A percentile compares a stretch with the other conserved stretches of the same genome.
These are phyloP conservation scores for Leccinum imitatum DNA, from an alignment of 768 basidiomycete genomes.

Conservation along the genomic window DNA sequence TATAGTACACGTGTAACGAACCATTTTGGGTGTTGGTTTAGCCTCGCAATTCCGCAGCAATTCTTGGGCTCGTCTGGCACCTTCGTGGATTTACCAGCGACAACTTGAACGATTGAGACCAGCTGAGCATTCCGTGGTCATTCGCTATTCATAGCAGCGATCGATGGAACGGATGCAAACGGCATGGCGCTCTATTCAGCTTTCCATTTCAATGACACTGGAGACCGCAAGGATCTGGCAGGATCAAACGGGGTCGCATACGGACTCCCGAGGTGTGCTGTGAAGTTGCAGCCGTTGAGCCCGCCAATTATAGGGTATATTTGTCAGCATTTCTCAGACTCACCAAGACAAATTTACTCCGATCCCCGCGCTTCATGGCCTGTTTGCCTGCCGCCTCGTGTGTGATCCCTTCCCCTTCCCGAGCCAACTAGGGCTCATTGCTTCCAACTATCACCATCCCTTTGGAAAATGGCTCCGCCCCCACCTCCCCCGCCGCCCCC, in stretches of 20 bases:
- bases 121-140: slow-evolving; percentile 2
- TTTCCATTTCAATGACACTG: slow-evolving; percentile 12
- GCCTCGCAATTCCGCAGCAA: slow-evolving; percentile 8
- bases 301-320: slow-evolving; percentile 16
- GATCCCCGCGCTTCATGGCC: slow-evolving; percentile 18
- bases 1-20: slow-evolving; percentile 21
- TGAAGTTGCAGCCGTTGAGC: slow-evolving; percentile 4
- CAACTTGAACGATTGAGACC: neutral
- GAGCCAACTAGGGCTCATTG: slow-evolving; percentile 19
- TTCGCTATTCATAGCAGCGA: slow-evolving; percentile 6
- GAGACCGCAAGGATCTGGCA: slow-evolving; percentile 15
- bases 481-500: slow-evolving; percentile 49
- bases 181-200: slow-evolving; percentile 15
- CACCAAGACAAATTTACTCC: slow-evolving; percentile 26
- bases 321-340: slow-evolving; percentile 28
- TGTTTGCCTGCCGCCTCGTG: slow-evolving; percentile 33
- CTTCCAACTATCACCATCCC: slow-evolving; percentile 16
- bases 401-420: slow-evolving; percentile 18
- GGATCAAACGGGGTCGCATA: slow-evolving; percentile 22
- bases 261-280: slow-evolving; percentile 16
- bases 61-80: neutral
- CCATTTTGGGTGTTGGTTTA: slow-evolving; percentile 15
- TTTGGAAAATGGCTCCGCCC: slow-evolving; percentile 46
- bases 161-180: slow-evolving; percentile 15
- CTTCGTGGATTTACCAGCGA: neutral